Conservation (phyloP, 73 alveolate species). For the Durusdinium trenchii region DNA sequence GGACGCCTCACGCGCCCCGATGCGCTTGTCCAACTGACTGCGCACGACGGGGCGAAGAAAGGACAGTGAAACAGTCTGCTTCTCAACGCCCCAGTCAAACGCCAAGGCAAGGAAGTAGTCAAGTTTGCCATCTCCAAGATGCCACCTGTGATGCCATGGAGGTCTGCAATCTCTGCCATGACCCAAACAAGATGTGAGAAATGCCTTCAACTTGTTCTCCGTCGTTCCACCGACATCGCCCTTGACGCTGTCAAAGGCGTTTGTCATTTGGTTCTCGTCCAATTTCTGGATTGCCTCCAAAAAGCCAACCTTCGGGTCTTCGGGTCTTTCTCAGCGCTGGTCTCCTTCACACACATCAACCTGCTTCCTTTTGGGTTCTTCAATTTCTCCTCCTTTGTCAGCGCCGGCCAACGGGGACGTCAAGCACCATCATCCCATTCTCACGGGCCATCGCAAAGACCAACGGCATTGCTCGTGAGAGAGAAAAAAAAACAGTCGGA, state of each 20-base stretch:
- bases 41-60: background rate
- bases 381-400: too few relatives aligned
- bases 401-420: too few relatives aligned
- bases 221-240: background rate
- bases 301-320: background rate
- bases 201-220: background rate
- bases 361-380: too few relatives aligned
- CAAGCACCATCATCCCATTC: too few relatives aligned
- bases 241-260: background rate
- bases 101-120: background rate
- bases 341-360: background rate
- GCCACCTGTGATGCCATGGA: background rate
- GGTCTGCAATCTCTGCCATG: background rate
- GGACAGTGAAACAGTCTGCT: background rate
- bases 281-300: background rate
- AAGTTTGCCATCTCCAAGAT: background rate
- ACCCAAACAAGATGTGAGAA: background rate
- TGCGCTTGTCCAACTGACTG: background rate
- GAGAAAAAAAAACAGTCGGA: too few relatives aligned
- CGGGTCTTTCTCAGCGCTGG: too few relatives aligned
- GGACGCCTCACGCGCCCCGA: background rate
- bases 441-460: too few relatives aligned
- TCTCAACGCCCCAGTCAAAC: background rate
- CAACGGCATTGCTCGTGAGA: too few relatives aligned
- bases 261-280: background rate